Base-by-base conservation (phyloP, 2,329 filamentous ascomycete genomes). In the Helminthosporium solani region DNA sequence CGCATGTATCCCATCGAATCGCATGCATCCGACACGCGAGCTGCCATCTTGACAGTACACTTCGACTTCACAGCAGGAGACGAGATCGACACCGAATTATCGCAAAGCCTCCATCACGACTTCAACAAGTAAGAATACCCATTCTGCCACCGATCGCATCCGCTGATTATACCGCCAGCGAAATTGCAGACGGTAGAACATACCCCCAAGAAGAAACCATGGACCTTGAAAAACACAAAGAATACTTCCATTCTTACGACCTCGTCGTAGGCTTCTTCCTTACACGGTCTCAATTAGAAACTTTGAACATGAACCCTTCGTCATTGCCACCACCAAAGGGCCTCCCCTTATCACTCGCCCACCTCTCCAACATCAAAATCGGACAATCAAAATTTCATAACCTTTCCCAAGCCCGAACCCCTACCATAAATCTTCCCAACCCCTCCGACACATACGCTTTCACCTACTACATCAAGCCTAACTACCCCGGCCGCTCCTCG, bases 401-500 rank as follows among this genome's bases (percentile, higher is more conserved):
- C 23, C 45, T 21, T 28, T n/a, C n/a, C n/a, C n/a, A n/a, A n/a
- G n/a, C n/a, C n/a, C n/a, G n/a, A n/a, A n/a, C 16, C 12, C 2
- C 18, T 18, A 27, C 7, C 16, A 37, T 40, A 7, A 30, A 19
- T 7, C 28, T 30, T 44, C 2, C 36, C 41, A 14, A 44, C 40
- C 11, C 37, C 33, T 16, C 18, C 19, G 14, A 28, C 33, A 16
- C 46, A 4, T 48, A 48, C 20, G 46, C 46, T 9, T 48, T 48
- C 38, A 41, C 41, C 71, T 94, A 94, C 72, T 92, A 91, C 73
- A 86, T 94, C 76, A 90, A 91, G 73, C 88, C 89, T 39, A 94
- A 95, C 71, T 95, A 94, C 68, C 88, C 89, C 0, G 89, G 89
- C 39, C 81, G 89, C 47, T 90, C 86, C 74, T 90, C 86, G 68